Evolutionary conservation across 352 stramenopile genomes (phyloP), one percentile per base, ranked within the genome.

Genomic region (Elongisporangium prolatum): DNA sequence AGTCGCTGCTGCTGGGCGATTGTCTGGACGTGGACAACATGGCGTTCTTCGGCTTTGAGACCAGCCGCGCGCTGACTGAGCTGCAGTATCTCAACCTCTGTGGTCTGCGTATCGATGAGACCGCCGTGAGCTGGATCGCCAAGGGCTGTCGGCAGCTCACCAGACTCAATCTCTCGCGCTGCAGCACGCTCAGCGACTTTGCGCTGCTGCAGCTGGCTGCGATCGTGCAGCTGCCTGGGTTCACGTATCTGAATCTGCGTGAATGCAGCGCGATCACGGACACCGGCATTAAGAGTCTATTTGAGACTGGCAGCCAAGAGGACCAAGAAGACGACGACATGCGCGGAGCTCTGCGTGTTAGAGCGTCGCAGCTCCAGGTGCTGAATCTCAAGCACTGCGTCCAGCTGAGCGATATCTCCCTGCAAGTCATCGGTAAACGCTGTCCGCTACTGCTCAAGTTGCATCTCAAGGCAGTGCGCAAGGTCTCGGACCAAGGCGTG

Each of bases 1-100:
- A 60, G 13, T 64, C 61, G 21, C 56, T 92, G 21, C 60, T 65
- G 2, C 24, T 88, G 17, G 71, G 74, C 2, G 68, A 92, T 28
- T 92, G 82, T 53, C 60, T 85, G 0, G 68, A 78, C 2, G 70
- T 92, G 1, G 65, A 79, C 52, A 80, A 83, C 44, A 90, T 88
- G 77, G 80, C 80, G 13, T 92, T 92, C 53, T 89, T 92, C 52
- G 72, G 71, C 1, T 89, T 92, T 63, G 82, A 88, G 22, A 74
- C 59, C 14, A 88, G 75, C 20, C 7, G 16, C 0, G 67, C 64
- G 0, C 59, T 90, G 16, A 21, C 0, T 0, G 59, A 64, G 1
- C 59, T 92, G 0, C 53, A 38, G 6, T 60, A 37, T 0, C 61
- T 90, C 20, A 72, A 84, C 50, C 56, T 90, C 1, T 67, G 66